Conservation (phyloP, 2,329 filamentous ascomycete species). For the Diaporthe nobilis region DNA sequence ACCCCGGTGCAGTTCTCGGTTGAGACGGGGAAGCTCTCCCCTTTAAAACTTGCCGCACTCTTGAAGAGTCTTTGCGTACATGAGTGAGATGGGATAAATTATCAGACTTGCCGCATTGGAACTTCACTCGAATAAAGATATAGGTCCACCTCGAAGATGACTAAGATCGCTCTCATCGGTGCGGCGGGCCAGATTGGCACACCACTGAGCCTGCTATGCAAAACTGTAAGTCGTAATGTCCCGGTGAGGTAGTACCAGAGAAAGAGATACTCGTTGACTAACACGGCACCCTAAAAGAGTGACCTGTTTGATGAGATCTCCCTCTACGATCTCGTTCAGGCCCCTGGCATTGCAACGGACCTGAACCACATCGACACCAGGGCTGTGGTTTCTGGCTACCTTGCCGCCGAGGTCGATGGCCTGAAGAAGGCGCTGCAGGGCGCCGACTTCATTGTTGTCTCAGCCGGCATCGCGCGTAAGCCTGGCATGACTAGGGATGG, state of each 20-base stretch:
- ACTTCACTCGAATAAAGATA: not conserved
- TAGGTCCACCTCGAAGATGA: not conserved
- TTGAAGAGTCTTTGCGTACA: not conserved
- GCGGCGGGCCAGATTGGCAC: not conserved
- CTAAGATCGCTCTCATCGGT: not conserved
- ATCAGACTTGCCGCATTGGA: not conserved
- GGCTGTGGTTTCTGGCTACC: not conserved
- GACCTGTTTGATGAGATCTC: not conserved
- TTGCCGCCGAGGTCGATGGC: not conserved
- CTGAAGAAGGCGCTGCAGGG: not conserved
- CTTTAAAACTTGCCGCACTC: no score
- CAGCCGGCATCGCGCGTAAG: not conserved
- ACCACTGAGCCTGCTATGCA: not conserved
- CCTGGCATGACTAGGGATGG: not conserved
- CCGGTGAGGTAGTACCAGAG: accelerated
- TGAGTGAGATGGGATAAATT: not conserved
- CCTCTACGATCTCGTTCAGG: not conserved
- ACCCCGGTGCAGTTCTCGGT: not conserved
- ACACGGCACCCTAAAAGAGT: not conserved
- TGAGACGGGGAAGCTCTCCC: not conserved
- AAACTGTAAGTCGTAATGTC: not conserved
- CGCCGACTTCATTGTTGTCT: not conserved
- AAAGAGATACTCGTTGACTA: not conserved
- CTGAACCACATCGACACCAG: not conserved
- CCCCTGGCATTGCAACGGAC: not conserved